Conservation (phyloP, 73 alveolate genomes). For the Paramecium octaurelia region DNA sequence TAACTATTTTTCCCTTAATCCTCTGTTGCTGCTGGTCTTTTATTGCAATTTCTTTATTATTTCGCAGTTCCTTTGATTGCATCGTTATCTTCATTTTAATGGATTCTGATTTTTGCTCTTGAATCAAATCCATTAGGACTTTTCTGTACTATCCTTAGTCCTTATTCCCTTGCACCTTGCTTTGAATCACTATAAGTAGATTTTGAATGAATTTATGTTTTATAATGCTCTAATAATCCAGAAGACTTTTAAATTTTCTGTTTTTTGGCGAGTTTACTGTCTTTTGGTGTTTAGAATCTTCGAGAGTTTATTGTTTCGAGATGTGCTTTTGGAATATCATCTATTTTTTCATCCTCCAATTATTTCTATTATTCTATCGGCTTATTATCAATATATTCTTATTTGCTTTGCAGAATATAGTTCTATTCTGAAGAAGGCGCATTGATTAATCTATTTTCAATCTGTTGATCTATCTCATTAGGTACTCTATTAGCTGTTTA, state of each 20-base stretch:
- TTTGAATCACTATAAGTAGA: not conserved
- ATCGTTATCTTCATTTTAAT: not conserved
- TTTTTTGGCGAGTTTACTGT: not conserved
- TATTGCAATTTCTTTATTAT: not conserved
- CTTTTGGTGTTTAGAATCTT: conserved; percentile 16
- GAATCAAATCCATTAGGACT: not conserved
- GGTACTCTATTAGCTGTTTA: not conserved
- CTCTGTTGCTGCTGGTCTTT: not conserved
- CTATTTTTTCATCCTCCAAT: not conserved
- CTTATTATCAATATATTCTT: not conserved
- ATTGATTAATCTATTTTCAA: not conserved
- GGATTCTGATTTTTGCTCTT: not conserved
- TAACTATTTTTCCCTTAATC: not conserved
- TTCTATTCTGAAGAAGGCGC: not conserved
- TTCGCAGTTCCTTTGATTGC: not conserved
- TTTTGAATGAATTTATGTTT: not conserved
- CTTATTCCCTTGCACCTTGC: not conserved
- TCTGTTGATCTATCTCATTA: not conserved
- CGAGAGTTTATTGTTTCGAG: not conserved
- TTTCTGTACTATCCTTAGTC: not conserved
- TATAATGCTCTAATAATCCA: not conserved
- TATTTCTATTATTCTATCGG: not conserved
- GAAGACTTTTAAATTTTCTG: not conserved
- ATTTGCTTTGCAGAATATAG: not conserved
- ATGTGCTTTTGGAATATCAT: not conserved